Evolutionary conservation across 768 basidiomycete species (phyloP).

Genomic region (Naganishia onofrii): DNA sequence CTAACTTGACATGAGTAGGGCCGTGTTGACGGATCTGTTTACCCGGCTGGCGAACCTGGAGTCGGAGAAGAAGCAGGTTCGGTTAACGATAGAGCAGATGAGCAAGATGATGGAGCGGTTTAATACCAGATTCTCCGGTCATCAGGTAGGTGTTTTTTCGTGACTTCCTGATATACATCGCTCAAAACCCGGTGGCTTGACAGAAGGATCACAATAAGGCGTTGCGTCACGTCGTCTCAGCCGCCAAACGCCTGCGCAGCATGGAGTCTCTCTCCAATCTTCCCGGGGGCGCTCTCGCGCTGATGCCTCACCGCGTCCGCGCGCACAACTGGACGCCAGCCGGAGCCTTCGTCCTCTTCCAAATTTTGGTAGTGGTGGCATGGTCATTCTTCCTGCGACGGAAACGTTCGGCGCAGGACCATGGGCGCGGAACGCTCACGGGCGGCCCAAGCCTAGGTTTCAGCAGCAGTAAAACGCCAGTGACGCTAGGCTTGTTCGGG

Average conservation of each 20-base stretch:
- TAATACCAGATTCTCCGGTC: not conserved
- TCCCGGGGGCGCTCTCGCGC: not conserved
- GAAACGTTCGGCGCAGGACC: not conserved
- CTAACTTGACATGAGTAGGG: not conserved
- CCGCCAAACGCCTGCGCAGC: not conserved
- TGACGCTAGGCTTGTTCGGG: constrained; percentile 8
- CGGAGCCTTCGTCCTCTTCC: not conserved
- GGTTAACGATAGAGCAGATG: constrained; percentile 15
- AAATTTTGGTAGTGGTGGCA: not conserved
- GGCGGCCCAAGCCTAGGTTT: not conserved
- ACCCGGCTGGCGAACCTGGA: constrained; percentile 30
- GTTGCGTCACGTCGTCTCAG: not conserved
- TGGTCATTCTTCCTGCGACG: not conserved
- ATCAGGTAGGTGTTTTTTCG: not conserved
- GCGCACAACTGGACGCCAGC: constrained; percentile 17
- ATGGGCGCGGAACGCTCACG: not conserved
- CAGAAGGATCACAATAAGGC: constrained; percentile 16
- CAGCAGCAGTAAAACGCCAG: constrained; percentile 8
- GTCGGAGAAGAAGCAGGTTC: constrained; percentile 24
- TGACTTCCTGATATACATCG: not conserved
- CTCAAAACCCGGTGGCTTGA: too few relatives aligned
- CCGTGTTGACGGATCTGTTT: constrained; percentile 25
- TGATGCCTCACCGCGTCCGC: constrained; percentile 2
- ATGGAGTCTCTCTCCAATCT: not conserved
- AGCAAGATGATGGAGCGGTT: not conserved